A percentile compares a stretch with the other conserved stretches of the same genome.
These are phyloP conservation scores for Chlamydomonas schloesseri DNA, from an alignment of 139 green algal genomes.

Conservation along the genomic window DNA sequence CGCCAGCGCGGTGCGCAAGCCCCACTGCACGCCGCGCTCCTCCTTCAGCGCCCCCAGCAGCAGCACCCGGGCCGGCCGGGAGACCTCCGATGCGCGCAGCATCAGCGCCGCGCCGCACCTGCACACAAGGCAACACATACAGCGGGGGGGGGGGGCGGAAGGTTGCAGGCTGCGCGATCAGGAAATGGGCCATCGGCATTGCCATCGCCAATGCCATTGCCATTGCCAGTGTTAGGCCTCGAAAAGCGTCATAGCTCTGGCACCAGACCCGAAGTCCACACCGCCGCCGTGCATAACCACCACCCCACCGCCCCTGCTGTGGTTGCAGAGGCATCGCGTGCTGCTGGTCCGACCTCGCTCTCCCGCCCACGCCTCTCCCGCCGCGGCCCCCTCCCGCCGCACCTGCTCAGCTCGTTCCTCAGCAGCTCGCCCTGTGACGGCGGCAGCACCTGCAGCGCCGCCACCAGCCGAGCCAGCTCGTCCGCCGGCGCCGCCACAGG, in stretches of 20 bases:
- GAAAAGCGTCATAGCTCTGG: not conserved
- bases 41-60: not conserved
- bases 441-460: not conserved
- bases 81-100: not conserved
- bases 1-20: no score
- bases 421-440: not conserved
- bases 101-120: not conserved
- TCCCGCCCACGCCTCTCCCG: no score
- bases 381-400: not conserved
- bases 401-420: not conserved
- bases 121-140: not conserved
- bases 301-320: no score
- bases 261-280: no score
- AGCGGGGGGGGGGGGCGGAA: not conserved
- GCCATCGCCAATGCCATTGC: no score
- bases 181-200: no score
- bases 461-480: slow-evolving; percentile 16
- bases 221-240: not conserved
- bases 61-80: not conserved
- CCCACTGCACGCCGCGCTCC: no score
- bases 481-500: not conserved
- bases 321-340: no score
- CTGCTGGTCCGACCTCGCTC: no score
- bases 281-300: not conserved
- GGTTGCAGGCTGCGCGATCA: no score